Conservation (phyloP, 176 grass and related monocot genomes). For the Oryza meyeriana region DNA sequence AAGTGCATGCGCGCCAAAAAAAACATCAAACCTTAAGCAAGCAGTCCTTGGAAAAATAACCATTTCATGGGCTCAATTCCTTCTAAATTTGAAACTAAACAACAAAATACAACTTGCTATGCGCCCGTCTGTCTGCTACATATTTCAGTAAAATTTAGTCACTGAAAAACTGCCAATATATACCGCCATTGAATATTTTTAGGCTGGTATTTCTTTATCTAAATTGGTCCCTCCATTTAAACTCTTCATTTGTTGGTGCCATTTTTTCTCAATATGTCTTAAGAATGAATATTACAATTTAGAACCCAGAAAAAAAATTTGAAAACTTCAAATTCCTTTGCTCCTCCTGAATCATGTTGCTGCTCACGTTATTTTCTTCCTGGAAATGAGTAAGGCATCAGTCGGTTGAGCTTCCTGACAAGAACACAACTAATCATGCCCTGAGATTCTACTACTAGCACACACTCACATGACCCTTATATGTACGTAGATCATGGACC, state of each 20-base stretch:
- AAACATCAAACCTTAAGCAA: background rate
- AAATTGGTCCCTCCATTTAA: background rate
- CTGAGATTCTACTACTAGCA: background rate
- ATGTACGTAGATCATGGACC: background rate
- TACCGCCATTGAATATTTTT: background rate
- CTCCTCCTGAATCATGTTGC: background rate
- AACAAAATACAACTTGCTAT: background rate
- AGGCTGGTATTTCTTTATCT: background rate
- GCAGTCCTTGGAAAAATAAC: background rate
- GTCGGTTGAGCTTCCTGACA: background rate
- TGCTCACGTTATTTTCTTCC: background rate
- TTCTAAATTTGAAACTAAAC: background rate
- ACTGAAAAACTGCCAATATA: background rate
- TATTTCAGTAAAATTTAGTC: background rate
- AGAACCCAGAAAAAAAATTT: background rate
- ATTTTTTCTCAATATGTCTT: background rate
- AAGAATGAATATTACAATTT: background rate
- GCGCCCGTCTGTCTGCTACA: background rate
- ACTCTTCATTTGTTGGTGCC: background rate
- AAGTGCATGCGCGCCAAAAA: background rate
- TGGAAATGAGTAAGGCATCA: background rate
- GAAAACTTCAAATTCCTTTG: background rate
- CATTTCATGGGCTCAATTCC: background rate
- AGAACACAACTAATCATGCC: background rate
- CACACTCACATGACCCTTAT: background rate